A percentile compares a stretch with the other conserved stretches of the same genome.
phyloP scores from a whole-genome alignment of 1,284 basidiomycete genomes.

The Boletus semigastroideus region DNA sequence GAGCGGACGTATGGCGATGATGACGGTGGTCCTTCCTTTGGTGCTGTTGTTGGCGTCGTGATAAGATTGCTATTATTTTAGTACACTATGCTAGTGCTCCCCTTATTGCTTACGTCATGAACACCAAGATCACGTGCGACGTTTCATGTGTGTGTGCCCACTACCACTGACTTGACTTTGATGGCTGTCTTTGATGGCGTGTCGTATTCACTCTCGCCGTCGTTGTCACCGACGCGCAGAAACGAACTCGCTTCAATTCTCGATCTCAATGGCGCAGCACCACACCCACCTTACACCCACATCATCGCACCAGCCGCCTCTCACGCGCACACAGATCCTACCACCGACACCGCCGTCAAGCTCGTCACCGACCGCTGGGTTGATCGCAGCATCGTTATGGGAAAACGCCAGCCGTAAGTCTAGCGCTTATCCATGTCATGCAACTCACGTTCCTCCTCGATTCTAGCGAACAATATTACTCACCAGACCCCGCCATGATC shows the following conservation, averaged over 20 bases:
- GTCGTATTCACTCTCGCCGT: conserved; percentile 34
- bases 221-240: conserved; percentile 30
- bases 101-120: no score
- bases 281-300: conserved; percentile 40
- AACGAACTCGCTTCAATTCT: conserved; percentile 36
- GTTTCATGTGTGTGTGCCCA: no score
- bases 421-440: background rate
- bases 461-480: conserved; percentile 58
- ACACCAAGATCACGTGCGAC: no score
- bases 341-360: conserved; percentile 16
- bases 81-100: no score
- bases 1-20: background rate
- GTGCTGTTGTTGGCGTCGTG: background rate
- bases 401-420: conserved; percentile 56
- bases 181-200: conserved; percentile 36
- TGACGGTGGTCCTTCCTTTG: background rate
- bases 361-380: conserved; percentile 68
- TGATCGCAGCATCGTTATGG: conserved; percentile 59
- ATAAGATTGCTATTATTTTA: background rate
- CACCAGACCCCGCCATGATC: conserved; percentile 71
- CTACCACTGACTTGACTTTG: no score
- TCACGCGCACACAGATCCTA: conserved; percentile 20
- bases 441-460: background rate
- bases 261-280: conserved; percentile 43
- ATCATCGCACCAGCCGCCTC: conserved; percentile 36